Percentiles rank a stretch among this genome's conserved stretches.
Conservation (phyloP, 106 monocot genomes). For the Platanthera guangdongensis region DNA sequence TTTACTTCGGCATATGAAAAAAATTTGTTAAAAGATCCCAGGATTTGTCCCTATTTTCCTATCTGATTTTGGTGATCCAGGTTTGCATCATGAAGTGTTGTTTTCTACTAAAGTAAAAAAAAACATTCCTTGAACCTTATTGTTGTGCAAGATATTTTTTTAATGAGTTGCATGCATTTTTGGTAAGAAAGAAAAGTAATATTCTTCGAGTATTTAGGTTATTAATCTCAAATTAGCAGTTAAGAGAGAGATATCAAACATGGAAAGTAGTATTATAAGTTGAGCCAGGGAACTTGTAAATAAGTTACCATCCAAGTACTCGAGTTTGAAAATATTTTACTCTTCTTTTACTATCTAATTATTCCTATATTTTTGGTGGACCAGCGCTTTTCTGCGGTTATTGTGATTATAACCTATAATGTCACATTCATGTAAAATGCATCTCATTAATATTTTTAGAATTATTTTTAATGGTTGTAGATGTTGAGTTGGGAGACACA, state of each 20-base stretch:
- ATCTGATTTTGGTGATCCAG: neutral
- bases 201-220: neutral
- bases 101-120: neutral
- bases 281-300: neutral
- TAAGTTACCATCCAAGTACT: neutral
- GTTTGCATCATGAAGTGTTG: neutral
- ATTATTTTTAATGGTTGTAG: slow-evolving; percentile 31
- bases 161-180: neutral
- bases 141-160: neutral
- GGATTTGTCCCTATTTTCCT: neutral
- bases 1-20: neutral
- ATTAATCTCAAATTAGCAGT: neutral
- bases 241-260: neutral
- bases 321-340: neutral
- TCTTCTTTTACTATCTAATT: neutral
- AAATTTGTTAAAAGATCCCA: neutral
- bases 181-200: neutral
- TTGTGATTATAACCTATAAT: neutral
- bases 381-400: neutral
- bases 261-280: neutral
- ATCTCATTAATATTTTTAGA: neutral
- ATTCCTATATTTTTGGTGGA: neutral
- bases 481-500: slow-evolving; percentile 78
- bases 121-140: neutral
- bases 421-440: neutral